Evolutionary conservation across 2,329 filamentous ascomycete genomes (phyloP), one percentile per base, ranked within the genome.

Genomic region (Aspergillus sp.): DNA sequence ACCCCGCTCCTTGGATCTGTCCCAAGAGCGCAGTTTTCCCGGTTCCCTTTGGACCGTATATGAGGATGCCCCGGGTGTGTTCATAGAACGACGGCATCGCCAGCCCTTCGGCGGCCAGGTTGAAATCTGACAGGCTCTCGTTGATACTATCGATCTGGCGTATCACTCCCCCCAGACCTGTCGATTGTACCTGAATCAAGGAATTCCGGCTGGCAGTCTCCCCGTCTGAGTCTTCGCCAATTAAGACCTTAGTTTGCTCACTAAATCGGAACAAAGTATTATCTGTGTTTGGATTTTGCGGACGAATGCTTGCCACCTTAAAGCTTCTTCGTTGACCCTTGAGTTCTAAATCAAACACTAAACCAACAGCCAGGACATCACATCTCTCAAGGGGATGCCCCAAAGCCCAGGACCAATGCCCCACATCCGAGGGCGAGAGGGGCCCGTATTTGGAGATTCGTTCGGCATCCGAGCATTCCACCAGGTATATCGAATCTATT

Each of bases 11-110:
- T 8, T 85, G 82, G 17, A 96, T 77, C 30, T 82, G 81, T 14
- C 86, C 70, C 1, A 96, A 75, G 0, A 96, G 76, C 57, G 88
- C 79, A 0, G 84, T 87, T 73, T 96, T 96, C 20, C 93, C 93
- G 0, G 89, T 95, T 10, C 93, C 92, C 56, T 84, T 83, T 16
- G 89, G 86, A 13, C 93, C 93, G 66, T 95, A 86, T 4, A 96
- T 77, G 20, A 94, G 79, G 33, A 94, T 80, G 0, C 84, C 84
- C 48, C 81, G 81, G 74, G 60, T 72, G 61, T 65, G 68, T 62
- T 62, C 67, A 59, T 69, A 74, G 50, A 68, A 79, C 41, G 58
- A 63, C 50, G 65, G 76, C 74, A 73, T 71, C n/a, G 55, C 58
- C 35, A 67, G 57, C 33, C 55, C 61, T 30, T 60, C 65, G 14